phyloP scores from a whole-genome alignment of 768 basidiomycete species.

The Trametes punicea region DNA sequence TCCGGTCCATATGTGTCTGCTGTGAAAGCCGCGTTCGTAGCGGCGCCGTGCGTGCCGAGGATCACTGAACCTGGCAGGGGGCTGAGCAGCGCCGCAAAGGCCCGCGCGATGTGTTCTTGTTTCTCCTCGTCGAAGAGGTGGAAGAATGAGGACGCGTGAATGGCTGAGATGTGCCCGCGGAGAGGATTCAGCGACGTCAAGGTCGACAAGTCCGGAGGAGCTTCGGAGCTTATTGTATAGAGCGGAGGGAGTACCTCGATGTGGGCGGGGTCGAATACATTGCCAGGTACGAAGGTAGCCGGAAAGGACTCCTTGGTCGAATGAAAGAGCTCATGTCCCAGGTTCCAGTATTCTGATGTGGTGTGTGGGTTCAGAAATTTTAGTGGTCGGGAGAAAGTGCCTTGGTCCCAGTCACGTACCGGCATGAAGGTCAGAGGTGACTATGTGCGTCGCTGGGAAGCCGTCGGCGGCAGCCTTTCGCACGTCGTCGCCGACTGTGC shows the following conservation, averaged over 20 bases:
- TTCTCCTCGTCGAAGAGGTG: slow-evolving; percentile 39
- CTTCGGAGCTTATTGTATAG: neutral
- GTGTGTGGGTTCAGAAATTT: neutral
- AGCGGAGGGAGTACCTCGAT: slow-evolving; percentile 27
- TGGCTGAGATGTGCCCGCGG: slow-evolving; percentile 42
- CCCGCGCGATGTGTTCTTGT: slow-evolving; percentile 39
- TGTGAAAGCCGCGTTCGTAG: slow-evolving; percentile 26
- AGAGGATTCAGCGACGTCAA: slow-evolving; percentile 43
- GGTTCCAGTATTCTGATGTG: slow-evolving; percentile 52
- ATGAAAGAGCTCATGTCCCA: slow-evolving; percentile 59
- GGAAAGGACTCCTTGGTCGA: slow-evolving; percentile 51
- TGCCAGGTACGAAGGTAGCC: slow-evolving; percentile 51
- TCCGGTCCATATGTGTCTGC: neutral
- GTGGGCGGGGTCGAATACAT: slow-evolving; percentile 46
- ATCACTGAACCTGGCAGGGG: slow-evolving; percentile 34
- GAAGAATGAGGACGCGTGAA: slow-evolving; percentile 48
- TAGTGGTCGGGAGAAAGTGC: too few relatives aligned
- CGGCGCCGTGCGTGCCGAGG: slow-evolving; percentile 39
- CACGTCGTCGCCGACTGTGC: slow-evolving; percentile 37
- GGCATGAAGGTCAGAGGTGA: slow-evolving; percentile 34
- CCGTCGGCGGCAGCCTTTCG: slow-evolving; percentile 39
- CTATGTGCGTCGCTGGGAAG: slow-evolving; percentile 34
- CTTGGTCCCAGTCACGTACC: too few relatives aligned
- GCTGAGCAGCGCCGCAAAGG: slow-evolving; percentile 39
- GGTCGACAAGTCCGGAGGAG: slow-evolving; percentile 27